Evolutionary conservation across 495 filamentous ascomycete species (phyloP).

Genomic region (Trichoderma orchidacearum): DNA sequence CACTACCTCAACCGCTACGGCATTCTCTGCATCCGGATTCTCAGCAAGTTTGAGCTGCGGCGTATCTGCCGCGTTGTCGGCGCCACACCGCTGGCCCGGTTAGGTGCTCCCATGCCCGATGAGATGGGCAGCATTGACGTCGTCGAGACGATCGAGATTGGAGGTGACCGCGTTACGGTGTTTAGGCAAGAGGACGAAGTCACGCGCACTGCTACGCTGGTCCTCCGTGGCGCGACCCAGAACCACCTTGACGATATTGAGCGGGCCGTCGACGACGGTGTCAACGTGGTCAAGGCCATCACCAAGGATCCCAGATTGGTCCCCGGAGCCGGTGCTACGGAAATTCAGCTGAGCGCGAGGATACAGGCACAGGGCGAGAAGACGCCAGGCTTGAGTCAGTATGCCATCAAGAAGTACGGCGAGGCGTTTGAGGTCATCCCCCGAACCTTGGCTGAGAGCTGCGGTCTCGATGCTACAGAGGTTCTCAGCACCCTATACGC

Average conservation of each 20-base stretch:
- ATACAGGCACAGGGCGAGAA: slow-evolving; percentile 79
- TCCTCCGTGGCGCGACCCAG: slow-evolving; percentile 90
- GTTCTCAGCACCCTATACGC: slow-evolving; percentile 84
- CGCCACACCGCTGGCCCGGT: slow-evolving; percentile 83
- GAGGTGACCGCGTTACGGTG: slow-evolving; percentile 94
- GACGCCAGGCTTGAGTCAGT: slow-evolving; percentile 83
- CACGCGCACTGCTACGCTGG: slow-evolving; percentile 86
- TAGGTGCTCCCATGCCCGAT: slow-evolving; percentile 98
- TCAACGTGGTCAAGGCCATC: slow-evolving; percentile 97
- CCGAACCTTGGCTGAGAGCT: slow-evolving; percentile 82
- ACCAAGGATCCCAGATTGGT: slow-evolving; percentile 85
- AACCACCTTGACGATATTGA: slow-evolving; percentile 97
- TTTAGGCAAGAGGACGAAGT: slow-evolving; percentile 93
- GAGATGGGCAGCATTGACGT: slow-evolving; percentile 95
- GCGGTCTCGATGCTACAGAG: slow-evolving; percentile 91
- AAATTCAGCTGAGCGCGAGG: slow-evolving; percentile 88
- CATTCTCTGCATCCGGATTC: slow-evolving; percentile 91
- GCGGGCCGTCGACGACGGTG: slow-evolving; percentile 93
- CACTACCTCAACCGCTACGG: slow-evolving; percentile 97
- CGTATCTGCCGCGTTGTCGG: slow-evolving; percentile 92
- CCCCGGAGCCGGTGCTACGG: slow-evolving; percentile 88
- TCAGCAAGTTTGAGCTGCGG: slow-evolving; percentile 95
- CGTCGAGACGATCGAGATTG: slow-evolving; percentile 96
- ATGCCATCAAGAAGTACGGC: slow-evolving; percentile 92
- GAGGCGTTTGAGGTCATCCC: slow-evolving; percentile 98